Evolutionary conservation across 148 eudicot genomes (phyloP).

Genomic region (Drosera capensis): DNA sequence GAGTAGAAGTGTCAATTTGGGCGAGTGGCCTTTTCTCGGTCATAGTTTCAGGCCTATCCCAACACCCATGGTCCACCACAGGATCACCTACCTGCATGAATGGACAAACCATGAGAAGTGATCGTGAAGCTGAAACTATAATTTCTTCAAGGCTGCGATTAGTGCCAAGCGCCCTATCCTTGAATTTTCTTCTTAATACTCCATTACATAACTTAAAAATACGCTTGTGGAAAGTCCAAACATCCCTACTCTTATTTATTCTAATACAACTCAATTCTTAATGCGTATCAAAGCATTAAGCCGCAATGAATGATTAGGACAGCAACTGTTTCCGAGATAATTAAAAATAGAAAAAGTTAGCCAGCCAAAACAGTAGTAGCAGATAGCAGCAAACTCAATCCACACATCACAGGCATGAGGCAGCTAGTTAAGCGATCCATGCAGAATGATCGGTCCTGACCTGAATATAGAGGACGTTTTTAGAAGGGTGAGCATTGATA

Average conservation of each 20-base stretch:
- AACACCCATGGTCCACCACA: slow-evolving; percentile 61
- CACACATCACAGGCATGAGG: too few species aligned
- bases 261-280: too few species aligned
- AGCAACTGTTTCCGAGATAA: too few species aligned
- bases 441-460: slow-evolving; percentile 12
- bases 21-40: slow-evolving; percentile 51
- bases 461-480: slow-evolving; percentile 78
- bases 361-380: too few species aligned
- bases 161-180: not conserved
- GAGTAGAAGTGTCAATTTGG: slow-evolving; percentile 48
- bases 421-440: not conserved
- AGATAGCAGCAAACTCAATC: too few species aligned
- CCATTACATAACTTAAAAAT: too few species aligned
- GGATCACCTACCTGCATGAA: slow-evolving; percentile 70
- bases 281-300: too few species aligned
- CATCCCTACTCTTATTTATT: too few species aligned
- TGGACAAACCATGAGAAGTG: not conserved
- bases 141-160: not conserved
- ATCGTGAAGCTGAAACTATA: not conserved
- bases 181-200: too few species aligned
- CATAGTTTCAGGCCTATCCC: slow-evolving; percentile 90
- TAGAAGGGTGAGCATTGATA: slow-evolving; percentile 54
- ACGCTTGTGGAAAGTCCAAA: too few species aligned
- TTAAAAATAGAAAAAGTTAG: too few species aligned
- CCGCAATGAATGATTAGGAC: too few species aligned